A percentile compares a stretch with the other conserved stretches of the same genome.
Evolutionary conservation across 2,329 filamentous ascomycete genomes (phyloP).

Genomic region (Penicillium occitanis): DNA sequence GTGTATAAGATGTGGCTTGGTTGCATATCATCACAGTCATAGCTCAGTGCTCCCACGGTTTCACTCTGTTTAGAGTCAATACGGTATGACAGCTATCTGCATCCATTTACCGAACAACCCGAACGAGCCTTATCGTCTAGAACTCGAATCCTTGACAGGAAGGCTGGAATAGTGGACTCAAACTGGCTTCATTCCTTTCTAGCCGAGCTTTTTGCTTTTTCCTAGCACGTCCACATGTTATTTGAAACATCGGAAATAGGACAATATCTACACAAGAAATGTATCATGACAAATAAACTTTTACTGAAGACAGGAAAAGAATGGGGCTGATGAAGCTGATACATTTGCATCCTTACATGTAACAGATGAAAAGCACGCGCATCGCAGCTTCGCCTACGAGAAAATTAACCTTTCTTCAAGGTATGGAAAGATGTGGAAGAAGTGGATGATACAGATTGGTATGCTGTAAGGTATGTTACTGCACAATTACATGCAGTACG

Average conservation of each 20-base stretch:
- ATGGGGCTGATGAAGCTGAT: constrained; percentile 15
- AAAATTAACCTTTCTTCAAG: constrained; percentile 2
- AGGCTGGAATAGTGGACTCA: constrained; percentile 3
- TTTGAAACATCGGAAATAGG: constrained; percentile 11
- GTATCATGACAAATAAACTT: constrained; percentile 1
- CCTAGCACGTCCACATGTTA: neutral
- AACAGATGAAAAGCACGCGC: neutral
- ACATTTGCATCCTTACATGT: constrained; percentile 14
- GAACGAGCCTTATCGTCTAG: neutral
- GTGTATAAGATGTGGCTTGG: constrained; percentile 4
- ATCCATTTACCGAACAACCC: neutral
- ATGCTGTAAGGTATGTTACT: constrained; percentile 5
- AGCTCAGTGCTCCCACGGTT: neutral
- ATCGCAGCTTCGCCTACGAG: neutral
- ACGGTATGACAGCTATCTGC: neutral
- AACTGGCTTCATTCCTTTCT: constrained; percentile 8
- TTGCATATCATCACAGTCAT: constrained; percentile 14
- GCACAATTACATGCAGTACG: neutral
- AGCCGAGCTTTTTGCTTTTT: constrained; percentile 9
- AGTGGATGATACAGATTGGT: constrained; percentile 6
- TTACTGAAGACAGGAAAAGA: neutral
- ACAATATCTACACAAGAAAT: neutral
- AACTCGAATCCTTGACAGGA: neutral
- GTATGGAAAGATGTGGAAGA: constrained; percentile 10
- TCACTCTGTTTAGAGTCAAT: neutral